Percentiles rank a stretch among this genome's conserved stretches.
phyloP scores from a whole-genome alignment of 768 basidiomycete genomes.

The Gymnopilus dilepis region DNA sequence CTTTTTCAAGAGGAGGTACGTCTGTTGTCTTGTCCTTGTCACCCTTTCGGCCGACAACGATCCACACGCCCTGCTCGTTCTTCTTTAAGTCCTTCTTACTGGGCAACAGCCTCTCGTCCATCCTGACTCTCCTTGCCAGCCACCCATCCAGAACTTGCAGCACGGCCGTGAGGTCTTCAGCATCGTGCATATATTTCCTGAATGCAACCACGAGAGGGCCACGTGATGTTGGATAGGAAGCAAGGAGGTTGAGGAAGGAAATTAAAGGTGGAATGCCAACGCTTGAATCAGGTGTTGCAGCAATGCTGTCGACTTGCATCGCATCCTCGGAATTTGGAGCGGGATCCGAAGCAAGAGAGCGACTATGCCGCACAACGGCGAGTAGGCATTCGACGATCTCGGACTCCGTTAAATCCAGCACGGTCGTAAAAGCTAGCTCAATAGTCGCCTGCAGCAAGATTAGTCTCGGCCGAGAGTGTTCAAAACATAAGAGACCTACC shows the following conservation, averaged over 20 bases:
- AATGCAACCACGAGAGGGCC: slow-evolving; percentile 53
- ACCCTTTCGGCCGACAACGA: slow-evolving; percentile 33
- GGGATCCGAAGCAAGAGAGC: slow-evolving; percentile 6
- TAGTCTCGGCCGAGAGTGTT: no score
- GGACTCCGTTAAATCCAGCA: slow-evolving; percentile 68
- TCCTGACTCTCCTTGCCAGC: slow-evolving; percentile 44
- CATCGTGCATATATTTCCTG: slow-evolving; percentile 51
- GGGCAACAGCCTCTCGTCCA: slow-evolving; percentile 43
- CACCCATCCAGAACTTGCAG: slow-evolving; percentile 55
- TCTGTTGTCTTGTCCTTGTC: slow-evolving; percentile 33
- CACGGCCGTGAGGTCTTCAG: slow-evolving; percentile 52
- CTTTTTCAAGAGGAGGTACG: slow-evolving; percentile 51
- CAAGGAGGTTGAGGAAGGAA: slow-evolving; percentile 40
- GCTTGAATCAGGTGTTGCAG: background rate
- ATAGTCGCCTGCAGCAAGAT: slow-evolving; percentile 49
- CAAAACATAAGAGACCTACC: slow-evolving; percentile 71
- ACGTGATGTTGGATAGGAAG: slow-evolving; percentile 44
- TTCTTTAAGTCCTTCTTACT: slow-evolving; percentile 43
- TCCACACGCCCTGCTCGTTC: slow-evolving; percentile 46
- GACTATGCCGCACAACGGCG: slow-evolving; percentile 46
- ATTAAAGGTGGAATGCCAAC: slow-evolving; percentile 35
- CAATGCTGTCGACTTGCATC: slow-evolving; percentile 41
- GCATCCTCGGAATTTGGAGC: slow-evolving; percentile 41
- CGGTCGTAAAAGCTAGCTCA: slow-evolving; percentile 53
- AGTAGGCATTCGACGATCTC: slow-evolving; percentile 63